A percentile compares a stretch with the other conserved stretches of the same genome.
These are phyloP conservation scores for Colletotrichum sp. DNA, from an alignment of 2,329 filamentous ascomycete genomes.

Conservation along the genomic window DNA sequence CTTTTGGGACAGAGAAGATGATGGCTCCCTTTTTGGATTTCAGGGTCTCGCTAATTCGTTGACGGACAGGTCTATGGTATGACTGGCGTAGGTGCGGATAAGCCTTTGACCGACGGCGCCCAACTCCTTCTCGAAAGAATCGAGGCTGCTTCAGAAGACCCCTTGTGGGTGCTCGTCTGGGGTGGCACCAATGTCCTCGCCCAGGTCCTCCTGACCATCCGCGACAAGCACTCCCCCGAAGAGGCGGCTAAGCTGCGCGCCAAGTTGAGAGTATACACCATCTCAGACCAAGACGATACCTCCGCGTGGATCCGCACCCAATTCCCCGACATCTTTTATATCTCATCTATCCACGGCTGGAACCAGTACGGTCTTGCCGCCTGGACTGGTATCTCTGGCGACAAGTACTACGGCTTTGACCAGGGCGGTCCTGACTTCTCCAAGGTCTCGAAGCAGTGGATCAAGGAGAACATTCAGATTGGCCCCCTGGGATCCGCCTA, in stretches of 20 bases:
- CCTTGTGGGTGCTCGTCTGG: constrained; percentile 59
- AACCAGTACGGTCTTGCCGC: constrained; percentile 58
- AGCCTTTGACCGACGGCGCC: constrained; percentile 41
- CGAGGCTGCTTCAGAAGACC: constrained; percentile 32
- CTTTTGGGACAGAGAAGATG: background rate
- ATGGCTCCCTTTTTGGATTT: background rate
- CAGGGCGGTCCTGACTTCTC: constrained; percentile 51
- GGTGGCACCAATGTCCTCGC: constrained; percentile 59
- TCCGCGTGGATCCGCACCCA: constrained; percentile 59
- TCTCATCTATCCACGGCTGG: constrained; percentile 60
- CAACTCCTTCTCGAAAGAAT: constrained; percentile 44
- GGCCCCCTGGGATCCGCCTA: constrained; percentile 47
- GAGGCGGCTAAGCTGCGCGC: constrained; percentile 40
- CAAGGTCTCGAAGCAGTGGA: constrained; percentile 55
- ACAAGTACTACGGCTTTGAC: constrained; percentile 40
- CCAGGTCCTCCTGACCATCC: constrained; percentile 49
- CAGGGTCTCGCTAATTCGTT: background rate
- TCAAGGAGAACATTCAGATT: constrained; percentile 59
- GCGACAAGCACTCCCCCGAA: constrained; percentile 22
- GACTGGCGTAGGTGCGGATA: constrained; percentile 32
- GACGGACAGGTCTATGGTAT: constrained; percentile 35
- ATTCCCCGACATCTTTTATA: constrained; percentile 61
- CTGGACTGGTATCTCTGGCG: constrained; percentile 58
- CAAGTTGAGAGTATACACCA: constrained; percentile 57
- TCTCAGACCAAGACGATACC: constrained; percentile 65